Evolutionary conservation across 2,329 filamentous ascomycete species (phyloP), one percentile per base, ranked within the genome.

Genomic region (Ophiostoma sp.): DNA sequence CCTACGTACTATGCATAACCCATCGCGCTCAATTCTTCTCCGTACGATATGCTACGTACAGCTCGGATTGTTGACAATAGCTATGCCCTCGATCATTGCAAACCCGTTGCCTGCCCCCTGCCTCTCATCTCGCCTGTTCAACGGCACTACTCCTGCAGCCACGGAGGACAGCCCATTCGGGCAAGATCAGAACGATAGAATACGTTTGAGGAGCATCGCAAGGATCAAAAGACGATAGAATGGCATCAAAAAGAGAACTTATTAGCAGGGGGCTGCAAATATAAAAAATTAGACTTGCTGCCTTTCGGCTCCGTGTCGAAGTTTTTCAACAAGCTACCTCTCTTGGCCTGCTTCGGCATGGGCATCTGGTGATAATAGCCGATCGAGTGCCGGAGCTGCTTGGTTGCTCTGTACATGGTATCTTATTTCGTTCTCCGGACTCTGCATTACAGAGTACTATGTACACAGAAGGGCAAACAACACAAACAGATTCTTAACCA

Each of bases 281-380:
- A 57, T 31, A 31, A 1, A n/a, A 27, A 57, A 57, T 57, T 13
- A 27, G 11, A 27, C 52, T 27, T 57, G 52, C 23, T 57, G 52
- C 23, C 10, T 27, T 27, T 57, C 52, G 23, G n/a, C 52, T 57
- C 52, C 52, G 52, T 27, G 52, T 48, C 20, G 20, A 48, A 17
- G 20, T 27, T 57, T 27, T 27, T 57, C n/a, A 57, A 27, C 23
- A 57, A 2, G 11, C 52, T 57, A 57, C 6, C 44, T 48, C 44
- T 48, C 44, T 48, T 48, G 44, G 44, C 44, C 17, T 57, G 52
- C 52, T 57, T 48, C 44, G n/a, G 44, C 52, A 57, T 57, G 52
- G 52, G 23, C 52, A 57, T 57, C 23, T 57, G 8, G 23, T 27
- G 23, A 57, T 31, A 57, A 57, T 27, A 57, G 52, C 52, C 52